Conservation (phyloP, 2,329 filamentous ascomycete species). For the Dothiorella sarmentorum region DNA sequence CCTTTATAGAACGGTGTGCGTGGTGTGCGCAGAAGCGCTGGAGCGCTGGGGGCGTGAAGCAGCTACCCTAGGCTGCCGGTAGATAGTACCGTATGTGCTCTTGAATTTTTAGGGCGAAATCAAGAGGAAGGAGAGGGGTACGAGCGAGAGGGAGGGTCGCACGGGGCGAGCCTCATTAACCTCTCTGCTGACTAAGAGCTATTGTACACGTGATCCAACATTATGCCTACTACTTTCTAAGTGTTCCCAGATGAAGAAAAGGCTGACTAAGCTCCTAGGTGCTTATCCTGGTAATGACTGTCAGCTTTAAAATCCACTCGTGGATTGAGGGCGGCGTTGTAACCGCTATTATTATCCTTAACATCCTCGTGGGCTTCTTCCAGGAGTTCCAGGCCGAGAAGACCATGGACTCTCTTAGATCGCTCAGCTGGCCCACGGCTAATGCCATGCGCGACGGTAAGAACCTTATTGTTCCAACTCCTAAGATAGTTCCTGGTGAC, state of each 20-base stretch:
- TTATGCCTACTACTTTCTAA: conserved; percentile 30
- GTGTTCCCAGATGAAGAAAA: neutral
- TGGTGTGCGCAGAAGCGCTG: too few relatives aligned
- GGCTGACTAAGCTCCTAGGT: conserved; percentile 27
- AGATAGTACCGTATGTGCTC: too few relatives aligned
- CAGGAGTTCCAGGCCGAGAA: conserved; percentile 49
- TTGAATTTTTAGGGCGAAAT: too few relatives aligned
- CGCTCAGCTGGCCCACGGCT: conserved; percentile 46
- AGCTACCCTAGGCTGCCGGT: too few relatives aligned
- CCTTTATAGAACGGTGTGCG: too few relatives aligned
- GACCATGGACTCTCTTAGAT: conserved; percentile 48
- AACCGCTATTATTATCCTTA: conserved; percentile 44
- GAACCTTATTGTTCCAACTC: conserved; percentile 50
- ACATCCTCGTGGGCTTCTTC: conserved; percentile 45
- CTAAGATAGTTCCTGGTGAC: conserved; percentile 64
- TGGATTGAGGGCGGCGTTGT: conserved; percentile 50
- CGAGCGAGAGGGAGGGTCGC: too few relatives aligned
- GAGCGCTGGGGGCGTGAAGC: too few relatives aligned
- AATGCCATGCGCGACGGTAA: conserved; percentile 52
- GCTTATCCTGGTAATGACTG: conserved; percentile 47
- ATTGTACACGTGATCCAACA: too few relatives aligned
- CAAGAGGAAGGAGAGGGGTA: too few relatives aligned
- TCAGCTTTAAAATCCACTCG: conserved; percentile 46
- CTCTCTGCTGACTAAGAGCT: too few relatives aligned
- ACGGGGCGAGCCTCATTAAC: too few relatives aligned